A percentile compares a stretch with the other conserved stretches of the same genome.
Conservation (phyloP, 345 rosid genomes). For the Arabis alpina region DNA sequence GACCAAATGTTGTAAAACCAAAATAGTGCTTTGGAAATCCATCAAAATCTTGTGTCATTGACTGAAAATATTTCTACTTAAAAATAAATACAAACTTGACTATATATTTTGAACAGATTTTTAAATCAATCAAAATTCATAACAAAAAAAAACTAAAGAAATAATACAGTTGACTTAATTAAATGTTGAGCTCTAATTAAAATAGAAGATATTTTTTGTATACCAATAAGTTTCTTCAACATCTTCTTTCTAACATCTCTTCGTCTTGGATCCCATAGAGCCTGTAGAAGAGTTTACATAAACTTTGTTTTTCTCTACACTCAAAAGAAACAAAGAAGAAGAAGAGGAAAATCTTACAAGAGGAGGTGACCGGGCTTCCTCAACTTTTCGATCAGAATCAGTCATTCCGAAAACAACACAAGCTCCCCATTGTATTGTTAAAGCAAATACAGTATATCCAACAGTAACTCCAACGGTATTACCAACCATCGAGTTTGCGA, state of each 20-base stretch:
- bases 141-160: too few species aligned
- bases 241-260: background rate
- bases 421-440: conserved; percentile 45
- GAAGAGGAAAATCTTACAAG: conserved; percentile 11
- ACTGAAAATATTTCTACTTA: too few species aligned
- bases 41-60: too few species aligned
- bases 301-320: background rate
- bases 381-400: conserved; percentile 18
- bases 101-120: too few species aligned
- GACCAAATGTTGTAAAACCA: too few species aligned
- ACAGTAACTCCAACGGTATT: conserved; percentile 38
- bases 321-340: conserved; percentile 25
- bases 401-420: conserved; percentile 43
- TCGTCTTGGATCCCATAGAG: conserved; percentile 9
- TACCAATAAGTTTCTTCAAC: conserved; percentile 15
- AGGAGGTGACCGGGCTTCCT: conserved; percentile 6
- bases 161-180: too few species aligned
- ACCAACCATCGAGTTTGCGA: conserved; percentile 37
- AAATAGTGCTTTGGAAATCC: background rate
- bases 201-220: conserved; percentile 2
- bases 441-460: conserved; percentile 40
- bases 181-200: too few species aligned
- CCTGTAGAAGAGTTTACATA: conserved; percentile 16
- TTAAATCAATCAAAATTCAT: too few species aligned
- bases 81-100: too few species aligned